A percentile compares a stretch with the other conserved stretches of the same genome.
These are phyloP conservation scores for Cotoneaster glaucophyllus DNA, from an alignment of 306 rosid genomes.

Conservation along the genomic window DNA sequence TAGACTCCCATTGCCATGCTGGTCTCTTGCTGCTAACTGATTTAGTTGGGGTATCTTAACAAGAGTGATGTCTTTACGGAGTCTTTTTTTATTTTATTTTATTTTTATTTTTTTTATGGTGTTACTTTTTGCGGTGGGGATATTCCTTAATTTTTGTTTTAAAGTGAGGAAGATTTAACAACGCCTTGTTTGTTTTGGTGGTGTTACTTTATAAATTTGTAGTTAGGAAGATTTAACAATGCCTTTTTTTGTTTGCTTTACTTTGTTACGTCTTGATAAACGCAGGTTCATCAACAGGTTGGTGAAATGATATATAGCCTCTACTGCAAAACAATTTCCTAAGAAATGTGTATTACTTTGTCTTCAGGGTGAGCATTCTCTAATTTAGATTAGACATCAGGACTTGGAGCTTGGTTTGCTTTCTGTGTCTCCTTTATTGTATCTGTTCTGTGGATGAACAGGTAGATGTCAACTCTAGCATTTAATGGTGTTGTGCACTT, in stretches of 20 bases:
- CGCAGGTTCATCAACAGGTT: constrained; percentile 97
- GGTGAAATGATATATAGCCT: constrained; percentile 74
- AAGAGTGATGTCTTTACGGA: background rate
- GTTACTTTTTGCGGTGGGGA: background rate
- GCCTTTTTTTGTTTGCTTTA: background rate
- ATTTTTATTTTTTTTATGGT: background rate
- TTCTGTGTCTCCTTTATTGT: background rate
- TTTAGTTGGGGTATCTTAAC: background rate
- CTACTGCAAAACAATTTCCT: constrained; percentile 37
- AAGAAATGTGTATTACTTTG: constrained; percentile 42
- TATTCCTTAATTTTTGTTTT: background rate
- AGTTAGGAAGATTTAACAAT: background rate
- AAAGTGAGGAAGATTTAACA: no score
- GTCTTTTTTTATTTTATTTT: no score
- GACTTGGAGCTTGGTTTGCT: background rate
- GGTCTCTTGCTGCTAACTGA: background rate
- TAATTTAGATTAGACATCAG: no score
- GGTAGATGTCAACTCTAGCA: background rate
- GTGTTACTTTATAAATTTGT: constrained; percentile 20
- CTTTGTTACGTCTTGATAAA: constrained; percentile 6
- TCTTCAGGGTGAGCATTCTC: no score
- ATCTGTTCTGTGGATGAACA: background rate
- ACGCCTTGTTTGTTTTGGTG: no score
- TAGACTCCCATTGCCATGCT: background rate
- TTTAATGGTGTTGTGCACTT: background rate